These are phyloP conservation scores for Isatis lusitanica DNA, from an alignment of 441 rosid genomes.

Conservation along the genomic window DNA sequence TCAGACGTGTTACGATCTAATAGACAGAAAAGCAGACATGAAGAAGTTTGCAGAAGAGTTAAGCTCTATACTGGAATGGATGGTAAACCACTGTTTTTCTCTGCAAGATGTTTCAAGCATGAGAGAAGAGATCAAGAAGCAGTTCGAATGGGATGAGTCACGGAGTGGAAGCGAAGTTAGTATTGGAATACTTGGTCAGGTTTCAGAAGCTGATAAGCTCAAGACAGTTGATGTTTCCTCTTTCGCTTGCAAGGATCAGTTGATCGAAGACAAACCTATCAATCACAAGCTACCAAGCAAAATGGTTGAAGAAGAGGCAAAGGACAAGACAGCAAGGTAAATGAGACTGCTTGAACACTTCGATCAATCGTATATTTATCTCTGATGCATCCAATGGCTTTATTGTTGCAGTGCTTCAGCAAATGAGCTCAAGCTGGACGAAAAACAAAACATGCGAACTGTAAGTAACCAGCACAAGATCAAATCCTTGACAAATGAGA, in stretches of 20 bases:
- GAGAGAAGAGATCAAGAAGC: slow-evolving; percentile 70
- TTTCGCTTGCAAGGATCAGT: slow-evolving; percentile 27
- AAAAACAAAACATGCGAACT: slow-evolving; percentile 50
- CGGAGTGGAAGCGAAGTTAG: slow-evolving; percentile 61
- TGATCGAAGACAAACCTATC: slow-evolving; percentile 6
- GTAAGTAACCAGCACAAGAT: slow-evolving; percentile 50
- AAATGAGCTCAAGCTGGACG: slow-evolving; percentile 48
- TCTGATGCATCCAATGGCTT: slow-evolving; percentile 25
- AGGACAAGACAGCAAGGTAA: slow-evolving; percentile 36
- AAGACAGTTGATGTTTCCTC: slow-evolving; percentile 12
- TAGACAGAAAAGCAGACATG: slow-evolving; percentile 52
- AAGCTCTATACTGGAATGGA: slow-evolving; percentile 70
- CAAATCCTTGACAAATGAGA: slow-evolving; percentile 2
- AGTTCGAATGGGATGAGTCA: slow-evolving; percentile 61
- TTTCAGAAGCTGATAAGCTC: slow-evolving; percentile 41
- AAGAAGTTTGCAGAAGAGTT: slow-evolving; percentile 65
- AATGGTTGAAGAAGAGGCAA: slow-evolving; percentile 37
- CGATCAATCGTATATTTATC: slow-evolving; percentile 23
- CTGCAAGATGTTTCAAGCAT: slow-evolving; percentile 80
- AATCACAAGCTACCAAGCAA: slow-evolving; percentile 16
- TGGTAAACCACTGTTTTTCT: slow-evolving; percentile 67
- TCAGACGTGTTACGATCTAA: slow-evolving; percentile 54
- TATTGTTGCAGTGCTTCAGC: slow-evolving; percentile 47
- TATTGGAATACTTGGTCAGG: slow-evolving; percentile 35
- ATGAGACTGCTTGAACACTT: slow-evolving; percentile 16